Evolutionary conservation across 495 filamentous ascomycete genomes (phyloP), one percentile per base, ranked within the genome.

Genomic region (Penicillium turbatum): DNA sequence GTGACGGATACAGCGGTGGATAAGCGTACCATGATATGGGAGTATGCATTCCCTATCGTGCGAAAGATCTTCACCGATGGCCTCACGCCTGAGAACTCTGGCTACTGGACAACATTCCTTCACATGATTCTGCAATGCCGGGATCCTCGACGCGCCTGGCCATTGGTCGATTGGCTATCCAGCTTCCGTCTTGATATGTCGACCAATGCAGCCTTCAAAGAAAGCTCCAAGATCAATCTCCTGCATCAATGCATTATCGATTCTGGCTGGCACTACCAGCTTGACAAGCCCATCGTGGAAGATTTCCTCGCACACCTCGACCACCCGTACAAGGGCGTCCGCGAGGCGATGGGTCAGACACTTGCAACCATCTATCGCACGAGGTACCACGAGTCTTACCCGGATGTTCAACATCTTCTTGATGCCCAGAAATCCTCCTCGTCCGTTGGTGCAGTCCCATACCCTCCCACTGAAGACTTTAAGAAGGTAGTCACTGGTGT

Each of bases 141-240:
- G 53, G 93, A 99, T 68, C 91, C 93, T 15, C 79, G 93, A 54
- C 82, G 92, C 47, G 82, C 83, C 3, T 90, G 86, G 80, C 95
- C 95, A 47, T 74, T 99, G 50, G 80, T 95, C 24, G 87, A 92
- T 54, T 87, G 85, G 76, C 79, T 99, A 31, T 83, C 85, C 11
- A 82, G 84, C 54, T 97, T 96, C 80, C 81, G 88, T 30, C 76
- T 99, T 16, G 93, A 99, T 62, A 92, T 96, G 87, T 72, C 82
- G 19, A 96, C 92, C 0, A 96, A 97, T 68, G 93, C 93, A 5
- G 93, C 93, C 9, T 99, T 99, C 80, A 99, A 99, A 69, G 95
- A 99, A 61, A 97, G 92, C 51, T 91, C 92, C 5, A 97, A 97
- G 72, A 88, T 99, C 38, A 87, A 93, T 59, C 79, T 97, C 12